A percentile compares a stretch with the other conserved stretches of the same genome.
Conservation (phyloP, 768 basidiomycete species). For the Trametes villosa region DNA sequence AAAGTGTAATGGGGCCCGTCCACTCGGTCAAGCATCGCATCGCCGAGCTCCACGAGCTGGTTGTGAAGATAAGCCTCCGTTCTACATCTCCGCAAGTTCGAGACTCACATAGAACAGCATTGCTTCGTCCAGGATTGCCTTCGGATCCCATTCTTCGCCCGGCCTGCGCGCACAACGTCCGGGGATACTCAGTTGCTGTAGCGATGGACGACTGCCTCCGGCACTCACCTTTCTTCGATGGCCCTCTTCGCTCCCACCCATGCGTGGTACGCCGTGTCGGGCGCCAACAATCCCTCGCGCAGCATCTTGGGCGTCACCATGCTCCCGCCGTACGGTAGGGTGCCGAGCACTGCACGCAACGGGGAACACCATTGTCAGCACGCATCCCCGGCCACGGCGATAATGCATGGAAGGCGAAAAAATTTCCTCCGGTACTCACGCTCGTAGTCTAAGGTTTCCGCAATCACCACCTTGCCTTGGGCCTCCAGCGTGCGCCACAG, state of each 20-base stretch:
- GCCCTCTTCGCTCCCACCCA: conserved; percentile 40
- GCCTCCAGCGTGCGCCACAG: conserved; percentile 18
- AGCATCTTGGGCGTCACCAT: conserved; percentile 41
- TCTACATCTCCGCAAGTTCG: neutral
- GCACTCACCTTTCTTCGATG: conserved; percentile 27
- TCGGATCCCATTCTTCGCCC: conserved; percentile 8
- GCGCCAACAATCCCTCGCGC: conserved; percentile 27
- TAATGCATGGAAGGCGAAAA: neutral
- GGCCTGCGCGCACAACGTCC: conserved; percentile 19
- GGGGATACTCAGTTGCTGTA: neutral
- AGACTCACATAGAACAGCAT: conserved; percentile 39
- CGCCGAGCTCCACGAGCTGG: conserved; percentile 57
- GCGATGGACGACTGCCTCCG: neutral
- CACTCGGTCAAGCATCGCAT: conserved; percentile 47
- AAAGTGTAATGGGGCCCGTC: conserved; percentile 54
- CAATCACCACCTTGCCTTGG: conserved; percentile 14
- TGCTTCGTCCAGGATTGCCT: conserved; percentile 5
- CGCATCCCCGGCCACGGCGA: neutral
- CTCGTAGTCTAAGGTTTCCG: conserved; percentile 20
- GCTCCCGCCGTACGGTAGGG: conserved; percentile 39
- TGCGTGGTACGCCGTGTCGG: conserved; percentile 38
- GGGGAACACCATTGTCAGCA: conserved; percentile 4
- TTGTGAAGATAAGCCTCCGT: conserved; percentile 4
- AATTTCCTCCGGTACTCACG: conserved; percentile 21
- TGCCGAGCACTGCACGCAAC: conserved; percentile 40